Percentiles rank a stretch among this genome's conserved stretches.
Evolutionary conservation across 148 eudicot species (phyloP).

Genomic region (Fagopyrum esculentum): DNA sequence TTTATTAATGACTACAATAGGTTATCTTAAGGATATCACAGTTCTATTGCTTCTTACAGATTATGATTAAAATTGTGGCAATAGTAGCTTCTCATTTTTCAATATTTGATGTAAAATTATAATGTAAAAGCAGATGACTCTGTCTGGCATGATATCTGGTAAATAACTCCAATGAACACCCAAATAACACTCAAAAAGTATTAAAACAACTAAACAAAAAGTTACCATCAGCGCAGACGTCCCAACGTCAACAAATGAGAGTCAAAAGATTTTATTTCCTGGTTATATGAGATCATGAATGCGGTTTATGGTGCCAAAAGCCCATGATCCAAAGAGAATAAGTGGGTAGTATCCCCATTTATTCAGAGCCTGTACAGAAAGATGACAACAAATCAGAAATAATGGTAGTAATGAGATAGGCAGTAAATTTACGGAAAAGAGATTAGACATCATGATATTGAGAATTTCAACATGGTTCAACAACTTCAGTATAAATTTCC

Average conservation of each 20-base stretch:
- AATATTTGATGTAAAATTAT: not conserved
- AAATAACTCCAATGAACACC: not conserved
- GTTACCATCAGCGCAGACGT: conserved; percentile 92
- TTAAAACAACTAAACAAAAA: not conserved
- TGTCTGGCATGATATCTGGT: conserved; percentile 2
- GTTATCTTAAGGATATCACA: not conserved
- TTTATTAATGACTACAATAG: not conserved
- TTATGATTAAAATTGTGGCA: not conserved
- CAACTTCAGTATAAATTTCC: not conserved
- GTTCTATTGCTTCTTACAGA: not conserved
- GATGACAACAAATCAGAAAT: conserved; percentile 4
- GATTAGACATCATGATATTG: not conserved
- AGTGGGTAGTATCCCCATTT: conserved; percentile 99
- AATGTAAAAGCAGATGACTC: not conserved
- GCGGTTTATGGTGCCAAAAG: conserved; percentile 88
- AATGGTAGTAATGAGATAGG: not conserved
- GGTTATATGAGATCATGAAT: conserved; percentile 91
- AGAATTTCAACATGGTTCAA: conserved; percentile 1
- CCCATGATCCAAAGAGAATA: conserved; percentile 95
- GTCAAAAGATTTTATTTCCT: conserved; percentile 88
- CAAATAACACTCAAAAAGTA: not conserved
- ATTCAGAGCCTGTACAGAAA: conserved; percentile 58
- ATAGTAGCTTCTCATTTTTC: not conserved
- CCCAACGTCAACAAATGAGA: conserved; percentile 90
- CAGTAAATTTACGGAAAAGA: not conserved